Evolutionary conservation across 306 rosid species (phyloP).

Genomic region (Pterocarpus santalinus): DNA sequence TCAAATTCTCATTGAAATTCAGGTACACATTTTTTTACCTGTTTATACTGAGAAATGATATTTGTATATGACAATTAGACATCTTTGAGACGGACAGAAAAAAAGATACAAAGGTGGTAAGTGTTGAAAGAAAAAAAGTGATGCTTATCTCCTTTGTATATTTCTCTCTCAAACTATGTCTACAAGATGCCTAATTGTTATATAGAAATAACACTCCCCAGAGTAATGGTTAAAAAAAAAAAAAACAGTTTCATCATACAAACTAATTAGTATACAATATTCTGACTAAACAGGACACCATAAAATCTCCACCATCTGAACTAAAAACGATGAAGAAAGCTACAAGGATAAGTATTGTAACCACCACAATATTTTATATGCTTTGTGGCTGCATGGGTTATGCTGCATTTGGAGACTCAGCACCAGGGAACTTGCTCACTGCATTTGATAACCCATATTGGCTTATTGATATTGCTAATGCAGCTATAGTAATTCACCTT

Average conservation of each 20-base stretch:
- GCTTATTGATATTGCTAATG: constrained; percentile 78
- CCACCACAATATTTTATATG: constrained; percentile 73
- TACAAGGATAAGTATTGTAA: constrained; percentile 55
- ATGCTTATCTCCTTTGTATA: too few relatives aligned
- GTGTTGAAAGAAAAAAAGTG: too few relatives aligned
- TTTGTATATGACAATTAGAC: too few relatives aligned
- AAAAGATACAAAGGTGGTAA: too few relatives aligned
- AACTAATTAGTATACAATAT: constrained; percentile 5
- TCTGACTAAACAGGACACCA: constrained; percentile 62
- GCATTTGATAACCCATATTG: constrained; percentile 78
- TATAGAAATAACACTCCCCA: too few relatives aligned
- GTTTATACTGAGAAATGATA: too few relatives aligned
- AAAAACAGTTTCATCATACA: background rate
- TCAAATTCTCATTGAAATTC: constrained; percentile 68
- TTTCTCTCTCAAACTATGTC: too few relatives aligned
- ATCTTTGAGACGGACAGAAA: too few relatives aligned
- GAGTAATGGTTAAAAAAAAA: too few relatives aligned
- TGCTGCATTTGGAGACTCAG: constrained; percentile 72
- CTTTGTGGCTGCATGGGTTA: constrained; percentile 81
- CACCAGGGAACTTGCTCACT: constrained; percentile 83
- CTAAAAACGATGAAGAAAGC: constrained; percentile 81
- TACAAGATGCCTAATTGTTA: background rate
- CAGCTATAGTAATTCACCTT: constrained; percentile 72
- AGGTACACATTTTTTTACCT: constrained; percentile 46
- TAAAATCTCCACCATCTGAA: constrained; percentile 82